phyloP scores from a whole-genome alignment of 306 rosid genomes.

The Acacia melanoxylon region DNA sequence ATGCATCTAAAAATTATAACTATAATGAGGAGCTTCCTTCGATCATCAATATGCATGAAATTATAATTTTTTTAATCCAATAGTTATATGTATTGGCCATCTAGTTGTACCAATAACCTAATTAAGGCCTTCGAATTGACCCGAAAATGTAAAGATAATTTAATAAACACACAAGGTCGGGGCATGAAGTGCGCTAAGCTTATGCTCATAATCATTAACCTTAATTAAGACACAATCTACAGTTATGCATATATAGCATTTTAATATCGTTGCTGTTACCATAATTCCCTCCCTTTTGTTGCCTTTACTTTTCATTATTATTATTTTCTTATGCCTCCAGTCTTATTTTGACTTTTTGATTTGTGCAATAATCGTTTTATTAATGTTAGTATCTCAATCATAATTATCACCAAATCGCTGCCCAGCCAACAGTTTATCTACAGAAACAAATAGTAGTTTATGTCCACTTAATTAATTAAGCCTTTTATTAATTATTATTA shows the following conservation, averaged over 20 bases:
- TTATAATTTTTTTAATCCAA: neutral
- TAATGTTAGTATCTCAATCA: slow-evolving; percentile 6
- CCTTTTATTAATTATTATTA: neutral
- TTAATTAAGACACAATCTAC: slow-evolving; percentile 29
- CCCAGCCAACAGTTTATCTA: slow-evolving; percentile 26
- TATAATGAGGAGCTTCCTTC: neutral
- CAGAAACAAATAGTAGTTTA: neutral
- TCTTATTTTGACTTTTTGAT: slow-evolving; percentile 24
- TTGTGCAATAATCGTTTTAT: slow-evolving; percentile 13
- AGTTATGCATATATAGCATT: slow-evolving; percentile 19
- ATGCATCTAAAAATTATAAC: neutral
- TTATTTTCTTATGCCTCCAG: neutral
- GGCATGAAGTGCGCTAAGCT: neutral
- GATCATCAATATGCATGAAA: neutral
- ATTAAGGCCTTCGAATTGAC: neutral
- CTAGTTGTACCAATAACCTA: neutral
- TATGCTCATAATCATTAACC: slow-evolving; percentile 38
- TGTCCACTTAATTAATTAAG: slow-evolving; percentile 17
- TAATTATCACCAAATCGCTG: slow-evolving; percentile 25
- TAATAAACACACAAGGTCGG: neutral
- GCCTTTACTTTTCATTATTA: slow-evolving; percentile 1
- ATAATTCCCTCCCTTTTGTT: slow-evolving; percentile 46
- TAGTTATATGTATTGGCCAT: neutral
- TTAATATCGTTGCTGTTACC: slow-evolving; percentile 30
- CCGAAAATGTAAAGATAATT: neutral